Evolutionary conservation across 129 eudicot genomes (phyloP).

Genomic region (Saussurea involucrata): DNA sequence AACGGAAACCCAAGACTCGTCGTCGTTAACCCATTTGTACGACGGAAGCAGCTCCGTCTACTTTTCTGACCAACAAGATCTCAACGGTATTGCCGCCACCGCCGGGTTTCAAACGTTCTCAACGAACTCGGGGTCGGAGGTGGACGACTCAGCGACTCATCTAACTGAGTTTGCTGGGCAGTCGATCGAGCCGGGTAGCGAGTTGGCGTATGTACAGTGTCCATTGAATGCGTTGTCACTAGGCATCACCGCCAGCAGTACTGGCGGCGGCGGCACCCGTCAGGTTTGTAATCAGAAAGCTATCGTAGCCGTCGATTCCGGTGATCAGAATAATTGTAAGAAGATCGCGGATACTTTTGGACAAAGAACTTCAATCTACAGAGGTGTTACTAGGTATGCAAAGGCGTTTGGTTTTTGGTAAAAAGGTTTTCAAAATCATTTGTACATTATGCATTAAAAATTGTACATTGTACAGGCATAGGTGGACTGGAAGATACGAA

Average conservation of each 20-base stretch:
- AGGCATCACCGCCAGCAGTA: slow-evolving; percentile 23
- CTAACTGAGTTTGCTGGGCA: slow-evolving; percentile 45
- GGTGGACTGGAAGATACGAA: slow-evolving; percentile 99
- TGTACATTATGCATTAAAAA: slow-evolving; percentile 2
- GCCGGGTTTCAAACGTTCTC: slow-evolving; percentile 76
- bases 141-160: slow-evolving; percentile 71
- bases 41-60: slow-evolving; percentile 48
- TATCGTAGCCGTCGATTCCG: slow-evolving; percentile 46
- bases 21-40: slow-evolving; percentile 78
- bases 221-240: slow-evolving; percentile 50
- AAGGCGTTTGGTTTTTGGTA: background rate
- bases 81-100: slow-evolving; percentile 34
- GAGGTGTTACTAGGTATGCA: slow-evolving; percentile 89
- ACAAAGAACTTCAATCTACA: slow-evolving; percentile 89
- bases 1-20: slow-evolving; percentile 81
- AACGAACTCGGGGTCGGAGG: slow-evolving; percentile 93
- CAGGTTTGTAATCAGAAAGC: slow-evolving; percentile 30
- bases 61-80: slow-evolving; percentile 60
- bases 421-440: background rate
- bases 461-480: slow-evolving; percentile 58
- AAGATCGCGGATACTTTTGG: slow-evolving; percentile 86
- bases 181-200: slow-evolving; percentile 60
- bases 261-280: slow-evolving; percentile 2
- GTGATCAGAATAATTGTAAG: slow-evolving; percentile 44
- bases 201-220: slow-evolving; percentile 54